Percentiles rank a stretch among this genome's conserved stretches.
These are phyloP conservation scores for Colletotrichum scovillei DNA, from an alignment of 2,329 filamentous ascomycete species.

Conservation along the genomic window DNA sequence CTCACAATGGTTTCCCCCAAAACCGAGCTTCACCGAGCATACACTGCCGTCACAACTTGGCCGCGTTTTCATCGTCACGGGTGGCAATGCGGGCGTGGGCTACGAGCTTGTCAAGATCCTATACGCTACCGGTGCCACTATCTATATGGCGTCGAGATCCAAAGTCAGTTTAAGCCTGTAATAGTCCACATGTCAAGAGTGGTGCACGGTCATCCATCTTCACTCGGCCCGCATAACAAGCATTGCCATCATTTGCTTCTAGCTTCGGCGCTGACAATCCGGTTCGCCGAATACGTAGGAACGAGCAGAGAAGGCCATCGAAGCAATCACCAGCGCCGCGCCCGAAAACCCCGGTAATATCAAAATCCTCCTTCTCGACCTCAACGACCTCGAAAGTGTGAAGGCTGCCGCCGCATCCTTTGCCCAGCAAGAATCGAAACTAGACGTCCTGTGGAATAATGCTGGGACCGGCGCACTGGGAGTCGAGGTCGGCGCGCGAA, in stretches of 20 bases:
- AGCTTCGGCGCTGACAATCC: neutral
- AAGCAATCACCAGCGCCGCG: conserved; percentile 38
- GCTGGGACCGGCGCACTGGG: conserved; percentile 42
- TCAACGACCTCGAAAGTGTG: conserved; percentile 55
- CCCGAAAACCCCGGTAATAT: conserved; percentile 37
- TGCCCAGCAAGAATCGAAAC: conserved; percentile 46
- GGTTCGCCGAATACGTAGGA: conserved; percentile 29
- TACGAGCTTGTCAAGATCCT: conserved; percentile 63
- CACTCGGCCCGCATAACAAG: too few relatives aligned
- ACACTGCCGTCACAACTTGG: conserved; percentile 41
- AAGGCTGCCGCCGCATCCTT: conserved; percentile 51
- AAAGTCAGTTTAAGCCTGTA: conserved; percentile 33
- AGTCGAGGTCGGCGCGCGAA: conserved; percentile 38
- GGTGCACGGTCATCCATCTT: too few relatives aligned
- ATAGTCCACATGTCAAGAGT: too few relatives aligned
- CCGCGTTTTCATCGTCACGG: conserved; percentile 60
- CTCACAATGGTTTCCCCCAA: conserved; percentile 37
- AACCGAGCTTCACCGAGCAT: conserved; percentile 41
- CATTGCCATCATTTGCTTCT: too few relatives aligned
- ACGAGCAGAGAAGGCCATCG: conserved; percentile 46
- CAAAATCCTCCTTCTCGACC: conserved; percentile 50
- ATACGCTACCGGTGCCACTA: conserved; percentile 61
- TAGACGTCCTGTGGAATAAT: conserved; percentile 58
- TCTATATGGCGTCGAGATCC: conserved; percentile 63
- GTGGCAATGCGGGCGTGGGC: conserved; percentile 54